Evolutionary conservation across 2,329 filamentous ascomycete genomes (phyloP), one percentile per base, ranked within the genome.

Genomic region (Nemania abortiva): DNA sequence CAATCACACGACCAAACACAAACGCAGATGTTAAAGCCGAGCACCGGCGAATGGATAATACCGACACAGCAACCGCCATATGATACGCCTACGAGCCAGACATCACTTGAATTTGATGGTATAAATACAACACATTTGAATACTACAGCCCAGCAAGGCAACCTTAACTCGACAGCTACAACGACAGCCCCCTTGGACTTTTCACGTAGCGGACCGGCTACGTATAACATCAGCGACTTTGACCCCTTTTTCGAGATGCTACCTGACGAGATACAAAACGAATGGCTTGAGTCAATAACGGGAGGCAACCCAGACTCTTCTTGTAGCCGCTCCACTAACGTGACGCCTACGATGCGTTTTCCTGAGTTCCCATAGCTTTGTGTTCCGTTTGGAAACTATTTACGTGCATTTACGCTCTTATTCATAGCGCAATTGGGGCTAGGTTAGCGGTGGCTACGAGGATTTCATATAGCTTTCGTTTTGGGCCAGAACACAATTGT

Each of bases 221-320:
- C 39, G 5, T 65, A 63, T 47, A 45, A 50, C 3, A 61, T 68
- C n/a, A 18, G 42, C 42, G 34, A 56, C n/a, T 65, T 71, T 7
- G 69, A 65, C 24, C 47, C 63, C n/a, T 67, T 71, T 47, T 29
- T 72, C 7, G 69, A 63, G 18, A 67, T 69, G 57, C 2, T 72
- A 1, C 69, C 70, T 4, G 55, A 54, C 11, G 62, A 72, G 10
- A 22, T 69, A 39, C 68, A 62, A 29, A 50, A 39, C 20, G 65
- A 66, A 20, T 72, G 66, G 65, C 42, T 69, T 37, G 52, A 64
- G 37, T 60, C 70, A 22, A 49, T 66, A 31, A 50, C 27, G 15
- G 45, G 37, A 22, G 49, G 47, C 13, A 54, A 37, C 50, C 11
- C 15, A 5, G 62, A 39, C 39, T 6, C 31, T 37, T 6, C 31